Percentiles rank a stretch among this genome's conserved stretches.
Conservation (phyloP, 139 green algal species). For the Diplosphaera chodatii region DNA sequence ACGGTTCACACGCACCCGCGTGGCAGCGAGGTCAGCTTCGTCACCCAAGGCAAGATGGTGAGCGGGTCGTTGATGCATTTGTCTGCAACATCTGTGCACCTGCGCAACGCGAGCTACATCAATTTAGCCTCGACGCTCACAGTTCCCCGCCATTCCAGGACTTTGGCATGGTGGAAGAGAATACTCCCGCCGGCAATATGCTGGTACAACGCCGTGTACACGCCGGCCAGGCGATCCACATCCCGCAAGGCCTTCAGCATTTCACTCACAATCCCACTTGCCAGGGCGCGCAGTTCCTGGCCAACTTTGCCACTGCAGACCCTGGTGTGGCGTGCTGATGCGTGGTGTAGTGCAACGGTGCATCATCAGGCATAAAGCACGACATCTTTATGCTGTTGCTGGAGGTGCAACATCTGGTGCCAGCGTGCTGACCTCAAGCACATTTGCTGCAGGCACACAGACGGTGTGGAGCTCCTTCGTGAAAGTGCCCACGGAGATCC, state of each 20-base stretch:
- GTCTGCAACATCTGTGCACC: too few relatives aligned
- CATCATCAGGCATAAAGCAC: too few relatives aligned
- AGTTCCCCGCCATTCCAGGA: too few relatives aligned
- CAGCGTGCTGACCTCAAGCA: too few relatives aligned
- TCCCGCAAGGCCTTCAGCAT: conserved; percentile 6
- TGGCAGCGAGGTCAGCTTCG: conserved; percentile 2
- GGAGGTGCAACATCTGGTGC: too few relatives aligned
- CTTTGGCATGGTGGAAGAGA: conserved; percentile 12
- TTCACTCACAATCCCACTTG: conserved; percentile 1
- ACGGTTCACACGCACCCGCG: conserved; percentile 4
- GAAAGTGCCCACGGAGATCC: not conserved
- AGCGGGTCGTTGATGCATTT: too few relatives aligned
- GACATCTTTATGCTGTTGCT: too few relatives aligned
- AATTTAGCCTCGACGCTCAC: too few relatives aligned
- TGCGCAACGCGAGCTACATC: too few relatives aligned
- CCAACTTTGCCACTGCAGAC: conserved; percentile 9
- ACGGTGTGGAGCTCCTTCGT: conserved; percentile 10
- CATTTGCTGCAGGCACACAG: conserved; percentile 6
- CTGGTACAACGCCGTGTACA: not conserved
- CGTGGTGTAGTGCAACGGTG: too few relatives aligned
- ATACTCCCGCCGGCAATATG: not conserved
- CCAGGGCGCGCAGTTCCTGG: not conserved
- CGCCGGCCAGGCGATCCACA: not conserved
- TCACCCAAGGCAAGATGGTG: not conserved
- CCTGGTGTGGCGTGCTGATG: not conserved